Conservation (phyloP, 768 basidiomycete genomes). For the Leccinum ochraceum region DNA sequence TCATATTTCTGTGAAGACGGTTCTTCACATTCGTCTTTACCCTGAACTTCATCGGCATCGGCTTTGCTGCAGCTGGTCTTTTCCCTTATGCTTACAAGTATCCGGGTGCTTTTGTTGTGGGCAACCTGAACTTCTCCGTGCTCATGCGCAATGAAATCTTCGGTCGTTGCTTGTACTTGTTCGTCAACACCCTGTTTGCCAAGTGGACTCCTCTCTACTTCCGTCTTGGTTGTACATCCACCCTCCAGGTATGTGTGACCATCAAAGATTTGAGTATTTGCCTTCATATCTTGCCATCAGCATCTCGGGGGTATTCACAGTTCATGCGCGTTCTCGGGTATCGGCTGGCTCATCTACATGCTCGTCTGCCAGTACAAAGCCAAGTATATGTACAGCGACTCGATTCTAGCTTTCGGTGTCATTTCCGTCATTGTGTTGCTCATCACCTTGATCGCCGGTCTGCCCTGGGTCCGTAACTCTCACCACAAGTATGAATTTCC, state of each 20-base stretch:
- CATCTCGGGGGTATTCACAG: slow-evolving; percentile 82
- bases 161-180: slow-evolving; percentile 69
- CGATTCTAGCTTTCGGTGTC: slow-evolving; percentile 62
- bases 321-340: slow-evolving; percentile 70
- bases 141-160: slow-evolving; percentile 83
- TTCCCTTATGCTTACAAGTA: slow-evolving; percentile 70
- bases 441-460: slow-evolving; percentile 61
- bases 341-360: slow-evolving; percentile 68
- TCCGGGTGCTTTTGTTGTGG: slow-evolving; percentile 70
- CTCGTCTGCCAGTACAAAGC: slow-evolving; percentile 56
- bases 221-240: slow-evolving; percentile 71
- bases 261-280: background rate
- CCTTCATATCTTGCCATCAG: slow-evolving; percentile 32
- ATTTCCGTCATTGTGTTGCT: slow-evolving; percentile 57
- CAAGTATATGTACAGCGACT: slow-evolving; percentile 50
- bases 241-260: slow-evolving; percentile 51
- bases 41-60: slow-evolving; percentile 60
- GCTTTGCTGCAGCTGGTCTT: slow-evolving; percentile 58
- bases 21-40: slow-evolving; percentile 65
- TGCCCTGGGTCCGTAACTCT: slow-evolving; percentile 79
- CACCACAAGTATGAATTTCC: slow-evolving; percentile 67
- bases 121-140: slow-evolving; percentile 71
- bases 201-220: slow-evolving; percentile 81
- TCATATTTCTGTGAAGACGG: slow-evolving; percentile 47
- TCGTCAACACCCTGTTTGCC: slow-evolving; percentile 75